A percentile compares a stretch with the other conserved stretches of the same genome.
Evolutionary conservation across 2,329 filamentous ascomycete species (phyloP).

Genomic region (Sporothrix humicola): DNA sequence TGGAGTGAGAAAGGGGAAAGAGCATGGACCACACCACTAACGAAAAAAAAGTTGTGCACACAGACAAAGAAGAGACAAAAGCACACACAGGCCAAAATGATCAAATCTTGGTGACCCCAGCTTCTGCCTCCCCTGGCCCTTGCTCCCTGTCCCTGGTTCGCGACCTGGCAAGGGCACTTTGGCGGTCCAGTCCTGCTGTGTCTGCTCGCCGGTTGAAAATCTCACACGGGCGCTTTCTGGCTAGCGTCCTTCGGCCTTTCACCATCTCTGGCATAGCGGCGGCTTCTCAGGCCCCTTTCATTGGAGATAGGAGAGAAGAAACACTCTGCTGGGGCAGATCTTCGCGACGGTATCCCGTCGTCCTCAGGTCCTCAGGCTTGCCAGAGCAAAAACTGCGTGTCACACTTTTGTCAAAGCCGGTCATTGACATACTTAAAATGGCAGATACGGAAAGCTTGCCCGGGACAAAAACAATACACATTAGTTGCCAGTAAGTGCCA

Average conservation of each 20-base stretch:
- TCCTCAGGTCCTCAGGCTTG: no score
- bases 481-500: no score
- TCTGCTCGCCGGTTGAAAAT: constrained; percentile 30
- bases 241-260: constrained; percentile 27
- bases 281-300: constrained; percentile 27
- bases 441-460: background rate
- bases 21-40: constrained; percentile 24
- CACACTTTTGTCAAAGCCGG: background rate
- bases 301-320: constrained; percentile 1
- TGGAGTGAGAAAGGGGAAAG: constrained; percentile 5
- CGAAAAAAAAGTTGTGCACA: background rate
- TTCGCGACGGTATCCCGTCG: background rate
- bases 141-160: background rate
- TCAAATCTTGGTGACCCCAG: constrained; percentile 10
- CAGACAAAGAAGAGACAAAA: background rate
- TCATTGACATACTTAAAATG: background rate
- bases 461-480: no score
- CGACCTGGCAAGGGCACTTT: background rate
- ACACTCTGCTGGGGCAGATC: background rate
- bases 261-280: constrained; percentile 31
- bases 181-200: constrained; percentile 19
- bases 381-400: background rate
- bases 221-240: constrained; percentile 12
- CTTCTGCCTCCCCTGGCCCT: background rate
- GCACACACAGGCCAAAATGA: background rate